Base-by-base conservation (phyloP, 1,284 basidiomycete species). In the Microbotryum silenes-acaulis region DNA sequence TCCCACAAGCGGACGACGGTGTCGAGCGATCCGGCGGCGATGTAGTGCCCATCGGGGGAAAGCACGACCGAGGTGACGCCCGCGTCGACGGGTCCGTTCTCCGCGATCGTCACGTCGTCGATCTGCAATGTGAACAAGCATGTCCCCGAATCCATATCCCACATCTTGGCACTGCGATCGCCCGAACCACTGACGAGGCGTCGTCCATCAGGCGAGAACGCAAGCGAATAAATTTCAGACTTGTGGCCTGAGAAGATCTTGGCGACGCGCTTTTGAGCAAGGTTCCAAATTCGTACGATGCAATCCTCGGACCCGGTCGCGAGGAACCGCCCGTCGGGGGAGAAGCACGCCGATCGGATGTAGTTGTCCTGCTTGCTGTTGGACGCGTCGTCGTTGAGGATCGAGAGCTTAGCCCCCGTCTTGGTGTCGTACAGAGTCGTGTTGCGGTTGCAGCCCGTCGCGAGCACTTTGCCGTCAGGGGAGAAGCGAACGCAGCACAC, bases 401-500 rank as follows among this genome's bases (percentile, higher is more conserved):
- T 82, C 87, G 87, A 89, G 42, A 84, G 86, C 77, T 89, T 89
- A 2, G 75, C 76, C 6, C 91, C 90, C 2, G 88, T 89, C 78
- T 87, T 87, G 27, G 87, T 87, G 74, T 93, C 88, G 74, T 87
- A 93, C 68, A 96, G 89, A 74, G 92, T 90, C 8, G 90, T 89
- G 0, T 86, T 87, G 46, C 88, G 80, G 77, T 94, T 93, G 78
- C 90, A 94, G 6, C 91, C 91, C 0, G 91, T 93, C 7, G 90
- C 91, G 23, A 96, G 80, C 69, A 80, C 88, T 74, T 87, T 89
- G 46, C 91, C 91, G 73, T 94, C 89, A 6, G 86, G 83, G 8
- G 88, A 91, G 77, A 96, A 93, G 53, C 87, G 83, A 51, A 94
- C 90, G 74, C 90, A 93, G 77, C 90, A 93, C 1, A 93, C 91